Conservation (phyloP, 2,329 filamentous ascomycete genomes). For the Calonectria multiphialidica region DNA sequence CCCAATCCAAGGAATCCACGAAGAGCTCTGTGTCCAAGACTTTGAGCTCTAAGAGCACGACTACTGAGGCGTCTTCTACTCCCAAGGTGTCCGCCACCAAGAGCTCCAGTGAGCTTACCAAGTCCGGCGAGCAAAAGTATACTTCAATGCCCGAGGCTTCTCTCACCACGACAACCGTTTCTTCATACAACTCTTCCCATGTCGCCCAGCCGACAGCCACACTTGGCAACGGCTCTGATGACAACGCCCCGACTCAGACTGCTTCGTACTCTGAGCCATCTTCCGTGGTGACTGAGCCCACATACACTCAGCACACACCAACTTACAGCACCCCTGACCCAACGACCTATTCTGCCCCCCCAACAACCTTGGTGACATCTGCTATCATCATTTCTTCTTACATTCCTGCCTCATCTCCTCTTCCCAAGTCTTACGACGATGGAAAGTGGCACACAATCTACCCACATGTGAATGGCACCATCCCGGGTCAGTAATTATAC, state of each 20-base stretch:
- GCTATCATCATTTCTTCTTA: constrained; percentile 9
- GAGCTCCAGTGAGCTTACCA: not conserved
- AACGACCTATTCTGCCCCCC: constrained; percentile 32
- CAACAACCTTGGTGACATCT: constrained; percentile 19
- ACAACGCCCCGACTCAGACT: not conserved
- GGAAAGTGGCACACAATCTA: constrained; percentile 61
- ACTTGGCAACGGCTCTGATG: not conserved
- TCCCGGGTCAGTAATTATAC: constrained; percentile 24
- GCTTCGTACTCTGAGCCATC: not conserved
- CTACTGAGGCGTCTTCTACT: not conserved
- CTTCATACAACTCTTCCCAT: not conserved
- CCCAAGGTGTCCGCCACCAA: not conserved
- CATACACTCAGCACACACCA: not conserved
- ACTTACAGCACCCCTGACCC: constrained; percentile 8
- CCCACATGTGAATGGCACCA: constrained; percentile 57
- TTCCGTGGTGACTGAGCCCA: not conserved
- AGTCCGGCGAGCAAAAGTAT: not conserved
- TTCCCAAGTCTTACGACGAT: constrained; percentile 52
- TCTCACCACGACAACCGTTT: not conserved
- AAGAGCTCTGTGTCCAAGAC: not conserved
- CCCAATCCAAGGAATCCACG: constrained; percentile 11
- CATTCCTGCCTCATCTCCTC: constrained; percentile 27
- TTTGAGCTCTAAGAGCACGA: not conserved
- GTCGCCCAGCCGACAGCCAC: not conserved
- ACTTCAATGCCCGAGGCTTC: not conserved